Percentiles rank a stretch among this genome's conserved stretches.
These are phyloP conservation scores for Diutina ranongensis DNA, from an alignment of 1,139 yeast genomes.

Conservation along the genomic window DNA sequence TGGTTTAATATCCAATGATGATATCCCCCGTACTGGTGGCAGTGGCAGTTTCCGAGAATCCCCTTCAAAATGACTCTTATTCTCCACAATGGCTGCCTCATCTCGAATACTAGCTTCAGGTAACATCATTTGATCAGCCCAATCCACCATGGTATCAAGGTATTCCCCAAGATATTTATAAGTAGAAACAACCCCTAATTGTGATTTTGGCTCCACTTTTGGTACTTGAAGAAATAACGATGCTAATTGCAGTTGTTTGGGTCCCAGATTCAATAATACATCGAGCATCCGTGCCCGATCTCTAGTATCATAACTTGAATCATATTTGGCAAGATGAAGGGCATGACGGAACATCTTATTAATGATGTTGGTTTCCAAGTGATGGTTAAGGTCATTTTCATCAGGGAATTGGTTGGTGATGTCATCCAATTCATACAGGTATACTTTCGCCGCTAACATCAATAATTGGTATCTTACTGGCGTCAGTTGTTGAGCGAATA, in stretches of 20 bases:
- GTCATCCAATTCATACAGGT: slow-evolving; percentile 31
- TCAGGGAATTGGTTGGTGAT: not conserved
- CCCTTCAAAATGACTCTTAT: slow-evolving; percentile 11
- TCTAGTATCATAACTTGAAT: slow-evolving; percentile 64
- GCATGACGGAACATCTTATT: slow-evolving; percentile 46
- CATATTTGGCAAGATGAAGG: slow-evolving; percentile 61
- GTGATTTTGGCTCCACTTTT: slow-evolving; percentile 46
- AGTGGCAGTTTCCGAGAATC: not conserved
- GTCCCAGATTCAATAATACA: slow-evolving; percentile 26
- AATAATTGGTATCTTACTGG: slow-evolving; percentile 62
- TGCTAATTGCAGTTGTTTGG: slow-evolving; percentile 43
- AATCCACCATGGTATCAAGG: slow-evolving; percentile 7
- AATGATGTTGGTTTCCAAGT: not conserved
- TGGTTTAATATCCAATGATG: not conserved
- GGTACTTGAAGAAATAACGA: slow-evolving; percentile 73
- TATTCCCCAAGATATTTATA: not conserved
- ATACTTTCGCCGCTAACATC: slow-evolving; percentile 62
- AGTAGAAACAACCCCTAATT: not conserved
- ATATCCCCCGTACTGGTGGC: not conserved
- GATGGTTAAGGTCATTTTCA: not conserved
- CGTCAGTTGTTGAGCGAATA: slow-evolving; percentile 43
- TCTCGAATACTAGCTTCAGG: slow-evolving; percentile 30
- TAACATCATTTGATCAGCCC: slow-evolving; percentile 24
- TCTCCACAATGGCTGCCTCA: slow-evolving; percentile 17
- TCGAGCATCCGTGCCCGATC: slow-evolving; percentile 74